Evolutionary conservation across 2,329 filamentous ascomycete species (phyloP), one percentile per base, ranked within the genome.

Genomic region (Rhexocercosporidium sp.): DNA sequence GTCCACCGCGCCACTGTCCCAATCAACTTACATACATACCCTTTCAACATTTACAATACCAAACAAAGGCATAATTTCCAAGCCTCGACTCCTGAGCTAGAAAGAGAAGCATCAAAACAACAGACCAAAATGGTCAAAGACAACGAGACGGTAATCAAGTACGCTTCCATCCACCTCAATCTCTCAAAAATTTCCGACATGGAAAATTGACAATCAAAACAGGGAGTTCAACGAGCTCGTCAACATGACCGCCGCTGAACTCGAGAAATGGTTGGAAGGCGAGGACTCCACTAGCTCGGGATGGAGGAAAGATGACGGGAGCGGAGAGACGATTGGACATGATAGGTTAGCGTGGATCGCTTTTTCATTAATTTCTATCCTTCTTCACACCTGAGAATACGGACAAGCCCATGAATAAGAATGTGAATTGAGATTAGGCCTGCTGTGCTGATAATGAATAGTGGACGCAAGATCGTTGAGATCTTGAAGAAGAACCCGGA

Each of bases 191-290:
- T 59, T 25, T n/a, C 20, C 57, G 8, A 16, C 22, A 39, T 41
- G 11, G 18, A 29, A 25, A 34, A 25, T 41, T 51, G 34, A 60
- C 18, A 1, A 56, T 46, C 12, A 12, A 39, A 75, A 78, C 69
- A 83, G 84, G 59, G 88, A 91, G 75, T 91, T 90, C 81, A 90
- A 90, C 69, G 82, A 86, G 46, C 78, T 90, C 56, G 87, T 91
- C 76, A 91, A 91, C 77, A 90, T 91, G 88, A 84, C 82, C 12
- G 80, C 87, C 1, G 76, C 81, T 1, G 88, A 90, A 69, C 82
- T 91, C 18, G 82, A 88, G 72, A 80, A 83, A 27, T 91, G 88
- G 89, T 82, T 91, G 27, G 82, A 85, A 69, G 81, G 83, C 7
- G 82, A 85, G n/a, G 82, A 87, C 37, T 90, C 87, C 11, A 81